These are phyloP conservation scores for Ophiostoma sp. DNA, from an alignment of 2,329 filamentous ascomycete genomes.

Conservation along the genomic window DNA sequence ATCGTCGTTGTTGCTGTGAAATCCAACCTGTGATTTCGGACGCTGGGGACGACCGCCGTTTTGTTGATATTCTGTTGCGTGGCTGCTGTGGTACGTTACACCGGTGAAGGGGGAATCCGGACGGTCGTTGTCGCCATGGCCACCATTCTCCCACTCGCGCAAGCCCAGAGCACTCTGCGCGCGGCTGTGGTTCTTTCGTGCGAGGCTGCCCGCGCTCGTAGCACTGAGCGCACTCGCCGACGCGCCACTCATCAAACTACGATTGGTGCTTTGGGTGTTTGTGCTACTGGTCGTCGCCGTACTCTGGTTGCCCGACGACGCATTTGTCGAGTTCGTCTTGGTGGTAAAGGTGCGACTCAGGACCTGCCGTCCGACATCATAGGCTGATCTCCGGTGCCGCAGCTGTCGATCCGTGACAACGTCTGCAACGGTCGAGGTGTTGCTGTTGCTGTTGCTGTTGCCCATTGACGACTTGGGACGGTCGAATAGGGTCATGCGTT, in stretches of 20 bases:
- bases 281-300: slow-evolving; percentile 55
- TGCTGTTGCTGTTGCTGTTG: slow-evolving; percentile 32
- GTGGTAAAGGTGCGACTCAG: slow-evolving; percentile 79
- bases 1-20: slow-evolving; percentile 48
- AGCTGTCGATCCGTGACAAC: slow-evolving; percentile 39
- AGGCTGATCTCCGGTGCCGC: slow-evolving; percentile 66
- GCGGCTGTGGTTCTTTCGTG: slow-evolving; percentile 59
- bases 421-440: slow-evolving; percentile 22
- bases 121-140: slow-evolving; percentile 37
- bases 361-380: slow-evolving; percentile 64
- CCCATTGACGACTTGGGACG: slow-evolving; percentile 57
- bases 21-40: slow-evolving; percentile 62
- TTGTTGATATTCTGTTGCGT: slow-evolving; percentile 52
- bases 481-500: slow-evolving; percentile 36
- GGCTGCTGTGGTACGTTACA: slow-evolving; percentile 86
- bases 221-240: slow-evolving; percentile 89
- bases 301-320: slow-evolving; percentile 66
- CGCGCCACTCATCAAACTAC: slow-evolving; percentile 87
- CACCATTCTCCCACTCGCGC: slow-evolving; percentile 44
- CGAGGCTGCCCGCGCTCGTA: slow-evolving; percentile 90
- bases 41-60: slow-evolving; percentile 28
- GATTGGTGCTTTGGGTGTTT: slow-evolving; percentile 66
- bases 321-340: slow-evolving; percentile 77
- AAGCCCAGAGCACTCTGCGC: slow-evolving; percentile 61
- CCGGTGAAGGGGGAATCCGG: slow-evolving; percentile 65